Conservation (phyloP, 805 yeast species). For the Sugiyamaella boreocaroliniensis region DNA sequence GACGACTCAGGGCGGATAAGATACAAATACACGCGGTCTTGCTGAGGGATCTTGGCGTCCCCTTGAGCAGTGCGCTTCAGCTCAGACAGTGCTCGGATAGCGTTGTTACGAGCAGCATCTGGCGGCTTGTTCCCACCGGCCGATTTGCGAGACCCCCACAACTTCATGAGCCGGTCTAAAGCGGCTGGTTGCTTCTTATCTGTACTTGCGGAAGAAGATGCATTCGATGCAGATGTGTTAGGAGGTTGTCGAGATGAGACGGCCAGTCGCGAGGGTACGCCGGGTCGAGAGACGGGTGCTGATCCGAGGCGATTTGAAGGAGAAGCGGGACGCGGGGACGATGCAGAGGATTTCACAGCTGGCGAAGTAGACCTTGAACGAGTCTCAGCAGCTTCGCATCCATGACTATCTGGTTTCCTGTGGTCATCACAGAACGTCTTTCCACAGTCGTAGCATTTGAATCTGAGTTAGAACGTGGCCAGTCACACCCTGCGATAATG, state of each 20-base stretch:
- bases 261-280: background rate
- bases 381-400: constrained; percentile 22
- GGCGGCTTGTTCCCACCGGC: constrained; percentile 3
- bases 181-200: constrained; percentile 2
- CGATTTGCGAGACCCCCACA: constrained; percentile 4
- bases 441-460: constrained; percentile 34
- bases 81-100: constrained; percentile 10
- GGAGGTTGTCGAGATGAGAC: no score
- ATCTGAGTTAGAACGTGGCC: constrained; percentile 14
- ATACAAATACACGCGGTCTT: constrained; percentile 31
- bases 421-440: constrained; percentile 34
- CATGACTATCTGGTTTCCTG: constrained; percentile 29
- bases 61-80: constrained; percentile 34
- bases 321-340: background rate
- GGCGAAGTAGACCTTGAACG: constrained; percentile 2
- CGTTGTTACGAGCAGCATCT: background rate
- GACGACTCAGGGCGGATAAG: constrained; percentile 20
- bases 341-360: background rate
- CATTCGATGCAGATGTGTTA: no score
- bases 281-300: constrained; percentile 3
- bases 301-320: constrained; percentile 1
- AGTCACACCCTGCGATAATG: background rate
- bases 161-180: constrained; percentile 9
- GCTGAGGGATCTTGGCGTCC: constrained; percentile 27
- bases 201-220: background rate